A percentile compares a stretch with the other conserved stretches of the same genome.
Conservation (phyloP, 1,284 basidiomycete genomes). For the Blastosporella zonata region DNA sequence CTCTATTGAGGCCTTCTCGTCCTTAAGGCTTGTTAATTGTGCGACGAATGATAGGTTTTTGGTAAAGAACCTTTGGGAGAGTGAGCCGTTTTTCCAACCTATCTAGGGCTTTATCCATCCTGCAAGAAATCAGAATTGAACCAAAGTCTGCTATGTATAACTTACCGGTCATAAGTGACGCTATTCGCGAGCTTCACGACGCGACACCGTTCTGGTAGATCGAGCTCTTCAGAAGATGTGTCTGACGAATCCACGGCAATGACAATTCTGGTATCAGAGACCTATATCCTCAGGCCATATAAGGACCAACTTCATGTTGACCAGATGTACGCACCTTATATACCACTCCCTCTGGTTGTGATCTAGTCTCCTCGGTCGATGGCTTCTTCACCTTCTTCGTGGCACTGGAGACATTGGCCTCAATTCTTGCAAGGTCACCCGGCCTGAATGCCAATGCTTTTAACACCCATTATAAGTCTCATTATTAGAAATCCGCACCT, state of each 20-base stretch:
- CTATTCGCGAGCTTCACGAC: slow-evolving; percentile 90
- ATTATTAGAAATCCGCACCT: slow-evolving; percentile 42
- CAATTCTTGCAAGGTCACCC: slow-evolving; percentile 83
- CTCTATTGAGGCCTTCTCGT: slow-evolving; percentile 41
- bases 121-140: slow-evolving; percentile 26
- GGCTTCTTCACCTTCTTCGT: slow-evolving; percentile 52
- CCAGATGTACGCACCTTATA: slow-evolving; percentile 56
- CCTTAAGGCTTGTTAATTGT: slow-evolving; percentile 20
- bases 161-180: slow-evolving; percentile 84
- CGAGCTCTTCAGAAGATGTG: slow-evolving; percentile 58
- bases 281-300: slow-evolving; percentile 37
- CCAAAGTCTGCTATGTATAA: neutral
- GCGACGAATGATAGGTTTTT: neutral
- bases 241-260: slow-evolving; percentile 70
- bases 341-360: slow-evolving; percentile 71
- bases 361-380: slow-evolving; percentile 34
- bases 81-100: slow-evolving; percentile 51
- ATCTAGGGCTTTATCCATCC: slow-evolving; percentile 81
- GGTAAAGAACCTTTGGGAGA: slow-evolving; percentile 20
- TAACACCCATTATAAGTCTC: neutral
- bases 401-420: slow-evolving; percentile 55
- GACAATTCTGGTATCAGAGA: slow-evolving; percentile 74
- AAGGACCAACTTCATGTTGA: neutral
- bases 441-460: slow-evolving; percentile 35
- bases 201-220: slow-evolving; percentile 80